Base-by-base conservation (phyloP, 768 basidiomycete species). In the Boletus insuetus region DNA sequence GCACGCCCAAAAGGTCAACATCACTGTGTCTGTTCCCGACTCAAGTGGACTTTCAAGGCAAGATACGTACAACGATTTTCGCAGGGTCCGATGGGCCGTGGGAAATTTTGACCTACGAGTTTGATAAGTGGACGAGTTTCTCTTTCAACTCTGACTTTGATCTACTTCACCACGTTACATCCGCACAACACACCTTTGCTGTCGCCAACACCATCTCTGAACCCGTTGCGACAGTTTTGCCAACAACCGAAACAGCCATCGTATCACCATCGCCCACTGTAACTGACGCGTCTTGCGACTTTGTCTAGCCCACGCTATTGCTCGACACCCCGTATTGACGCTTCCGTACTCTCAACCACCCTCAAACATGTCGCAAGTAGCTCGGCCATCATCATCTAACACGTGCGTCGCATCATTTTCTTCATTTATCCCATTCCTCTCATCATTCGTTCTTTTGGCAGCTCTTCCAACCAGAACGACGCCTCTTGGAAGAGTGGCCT, bases 401-500 rank as follows among this genome's bases (percentile, higher is more conserved):
- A 65, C 69, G 67, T 71, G 26, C 45, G 64, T 63, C 11, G 14
- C 32, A 22, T 1, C 46, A 31, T 45, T 49, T 53, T 47, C 19
- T 0, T 2, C 1, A 32, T 34, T 51, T 44, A 37, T 56, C 51
- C 52, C 32, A 2, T 35, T 49, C 16, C 48, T 59, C 49, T 55
- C 37, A 17, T 46, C 14, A 35, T 44, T 49, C 46, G 16, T 44
- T 48, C 41, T 32, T 39, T 58, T 48, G 24, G 31, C 51, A 71
- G 71, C 34, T 49, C 64, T 56, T 58, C 69, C 48, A 71, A 60
- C 51, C 71, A 60, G 59, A 67, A 55, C 42, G 69, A 73, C 38
- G 39, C 69, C 29, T 62, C 72, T 65, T 97, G 92, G 91, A 92
- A 88, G 74, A 67, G 79, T 40, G 81, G 85, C 59, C 87, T 97